Conservation (phyloP, 1,139 yeast genomes). For the Pichia sp. region DNA sequence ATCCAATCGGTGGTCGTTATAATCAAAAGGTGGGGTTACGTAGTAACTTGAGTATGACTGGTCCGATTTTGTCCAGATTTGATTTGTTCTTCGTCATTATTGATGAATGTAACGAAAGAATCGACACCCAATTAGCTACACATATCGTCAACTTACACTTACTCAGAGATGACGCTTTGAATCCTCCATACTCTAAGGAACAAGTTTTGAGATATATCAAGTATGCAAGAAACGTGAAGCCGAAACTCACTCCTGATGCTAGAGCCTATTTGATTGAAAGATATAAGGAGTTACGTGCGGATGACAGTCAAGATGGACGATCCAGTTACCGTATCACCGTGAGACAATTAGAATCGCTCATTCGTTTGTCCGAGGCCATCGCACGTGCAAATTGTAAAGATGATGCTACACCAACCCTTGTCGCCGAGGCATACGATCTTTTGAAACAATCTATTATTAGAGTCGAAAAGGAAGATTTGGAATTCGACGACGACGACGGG, state of each 20-base stretch:
- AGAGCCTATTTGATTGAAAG: slow-evolving; percentile 73
- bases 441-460: slow-evolving; percentile 89
- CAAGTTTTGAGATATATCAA: slow-evolving; percentile 86
- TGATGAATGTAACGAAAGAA: slow-evolving; percentile 91
- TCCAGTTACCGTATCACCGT: slow-evolving; percentile 93
- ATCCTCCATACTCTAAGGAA: slow-evolving; percentile 88
- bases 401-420: slow-evolving; percentile 81
- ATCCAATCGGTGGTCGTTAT: slow-evolving; percentile 95
- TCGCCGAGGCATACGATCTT: slow-evolving; percentile 90
- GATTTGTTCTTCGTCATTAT: slow-evolving; percentile 92
- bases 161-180: slow-evolving; percentile 86
- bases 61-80: slow-evolving; percentile 98
- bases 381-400: slow-evolving; percentile 97
- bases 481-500: slow-evolving; percentile 67
- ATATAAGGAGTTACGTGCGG: slow-evolving; percentile 84
- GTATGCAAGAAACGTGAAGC: slow-evolving; percentile 93
- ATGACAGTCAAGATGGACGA: slow-evolving; percentile 93
- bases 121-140: slow-evolving; percentile 86
- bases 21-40: slow-evolving; percentile 82
- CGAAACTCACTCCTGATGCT: slow-evolving; percentile 81
- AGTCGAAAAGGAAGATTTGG: slow-evolving; percentile 93
- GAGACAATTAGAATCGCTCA: slow-evolving; percentile 93
- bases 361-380: slow-evolving; percentile 92
- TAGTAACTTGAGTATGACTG: slow-evolving; percentile 94
- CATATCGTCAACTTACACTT: slow-evolving; percentile 94